Evolutionary conservation across 176 grass and related monocot species (phyloP).

Genomic region (Rhynchospora pubera): DNA sequence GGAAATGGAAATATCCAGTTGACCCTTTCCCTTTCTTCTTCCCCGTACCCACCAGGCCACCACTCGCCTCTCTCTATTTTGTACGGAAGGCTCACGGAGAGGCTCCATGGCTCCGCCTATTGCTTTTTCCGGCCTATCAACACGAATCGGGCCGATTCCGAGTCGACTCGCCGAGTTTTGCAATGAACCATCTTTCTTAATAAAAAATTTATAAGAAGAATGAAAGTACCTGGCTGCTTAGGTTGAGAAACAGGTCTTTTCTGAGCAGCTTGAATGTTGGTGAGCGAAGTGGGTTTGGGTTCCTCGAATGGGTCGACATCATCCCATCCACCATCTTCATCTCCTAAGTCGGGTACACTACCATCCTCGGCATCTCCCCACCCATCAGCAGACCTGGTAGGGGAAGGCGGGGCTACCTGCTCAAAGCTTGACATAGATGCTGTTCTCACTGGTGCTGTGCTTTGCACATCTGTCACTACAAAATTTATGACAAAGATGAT

Average conservation of each 20-base stretch:
- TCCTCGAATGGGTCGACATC: constrained; percentile 82
- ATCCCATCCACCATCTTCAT: constrained; percentile 92
- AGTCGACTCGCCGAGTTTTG: too few relatives aligned
- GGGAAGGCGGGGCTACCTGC: constrained; percentile 62
- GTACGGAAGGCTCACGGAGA: too few relatives aligned
- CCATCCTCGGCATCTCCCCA: constrained; percentile 77
- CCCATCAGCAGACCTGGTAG: constrained; percentile 63
- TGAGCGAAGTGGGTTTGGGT: constrained; percentile 46
- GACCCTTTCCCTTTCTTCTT: too few relatives aligned
- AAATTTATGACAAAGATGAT: constrained; percentile 12
- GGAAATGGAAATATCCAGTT: too few relatives aligned
- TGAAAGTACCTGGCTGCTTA: constrained; percentile 33
- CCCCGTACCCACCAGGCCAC: too few relatives aligned
- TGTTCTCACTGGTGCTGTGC: constrained; percentile 24
- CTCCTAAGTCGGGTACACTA: constrained; percentile 39
- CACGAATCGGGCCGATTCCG: too few relatives aligned
- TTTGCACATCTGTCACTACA: constrained; percentile 24
- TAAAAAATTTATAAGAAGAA: neutral
- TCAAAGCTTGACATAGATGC: constrained; percentile 49
- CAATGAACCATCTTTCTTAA: neutral
- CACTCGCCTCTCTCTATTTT: too few relatives aligned
- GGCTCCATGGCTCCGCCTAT: too few relatives aligned
- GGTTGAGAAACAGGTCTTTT: constrained; percentile 74
- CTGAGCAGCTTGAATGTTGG: constrained; percentile 91
- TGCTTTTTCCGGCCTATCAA: too few relatives aligned